Base-by-base conservation (phyloP, 176 grass and related monocot genomes). In the Oryza meyeriana region DNA sequence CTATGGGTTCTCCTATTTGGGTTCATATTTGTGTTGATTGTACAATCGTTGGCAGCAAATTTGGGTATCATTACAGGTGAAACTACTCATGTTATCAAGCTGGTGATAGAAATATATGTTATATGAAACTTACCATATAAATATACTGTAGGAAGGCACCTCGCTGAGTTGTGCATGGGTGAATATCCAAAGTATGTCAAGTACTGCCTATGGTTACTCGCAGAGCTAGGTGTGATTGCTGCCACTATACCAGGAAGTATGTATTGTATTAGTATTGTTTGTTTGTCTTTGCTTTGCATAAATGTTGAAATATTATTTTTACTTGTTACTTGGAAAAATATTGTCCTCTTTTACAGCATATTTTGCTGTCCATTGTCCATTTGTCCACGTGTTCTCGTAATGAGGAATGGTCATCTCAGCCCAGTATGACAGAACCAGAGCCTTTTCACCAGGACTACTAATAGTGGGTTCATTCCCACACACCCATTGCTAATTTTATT, bases 21-120 rank as follows among this genome's bases (percentile, higher is more conserved):
- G 8, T 88, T 97, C 47, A 72, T 92, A 38, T 97, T 97, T 0
- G 94, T 92, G 27, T 38, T 97, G 64, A 88, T 92, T 13, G 90
- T 97, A 88, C 94, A 97, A 66, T 97, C 89, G 1, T 69, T 97
- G 57, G 85, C 94, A 10, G 91, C 82, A 6, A 94, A 94, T 68
- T 80, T 97, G 13, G 94, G 94, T 50, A 83, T 97, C 36, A 69
- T 88, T 24, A 97, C 94, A 92, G 94, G 94, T 97, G 78, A 79
- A 47, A 64, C 6, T 78, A 72, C 27, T 72, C 22, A 66, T 67
- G 17, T 45, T 66, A 47, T 8, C 4, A 68, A 35, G 47, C 16
- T 42, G 61, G 12, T 66, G 32, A 39, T 71, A 1, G 4, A 40
- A 50, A 18, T 29, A 29, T 28, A 28, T 65, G 57, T 61, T 88